Evolutionary conservation across 352 stramenopile genomes (phyloP), one percentile per base, ranked within the genome.

Genomic region (Globisporangium recalcitrans): DNA sequence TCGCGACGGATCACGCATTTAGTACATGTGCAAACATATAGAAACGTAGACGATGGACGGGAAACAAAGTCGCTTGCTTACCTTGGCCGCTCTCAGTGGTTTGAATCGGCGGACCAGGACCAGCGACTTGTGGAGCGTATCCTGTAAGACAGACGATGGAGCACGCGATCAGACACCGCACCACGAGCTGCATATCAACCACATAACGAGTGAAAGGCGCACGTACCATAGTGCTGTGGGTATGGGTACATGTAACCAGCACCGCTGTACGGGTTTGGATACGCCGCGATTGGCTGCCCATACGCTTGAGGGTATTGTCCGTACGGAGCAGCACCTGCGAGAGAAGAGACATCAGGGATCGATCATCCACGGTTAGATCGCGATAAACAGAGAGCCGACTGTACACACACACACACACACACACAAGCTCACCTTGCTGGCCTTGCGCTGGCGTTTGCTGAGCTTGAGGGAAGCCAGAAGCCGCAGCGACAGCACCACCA

Each of bases 1-100:
- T 71, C 29, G 69, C 72, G 65, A 77, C 69, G 36, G 26, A 52
- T 31, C 47, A 58, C 52, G 59, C 48, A 60, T 71, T 82, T 79
- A 76, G 69, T 74, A 47, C 69, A 84, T 62, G 64, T 59, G 36
- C 73, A 70, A 16, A 74, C 56, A 75, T 63, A 49, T 49, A 74
- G 36, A 27, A 36, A 22, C 29, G 32, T 19, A 53, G 27, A 42
- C 26, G 34, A 65, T 19, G n/a, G n/a, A n/a, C n/a, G n/a, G 34
- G 19, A 42, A 13, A 42, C 36, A 24, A 62, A 52, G 44, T 24
- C 47, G 24, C 24, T 32, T 24, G 31, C 74, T 65, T 71, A 95
- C 86, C 86, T 92, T 95, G 86, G 51, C 86, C 86, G 31, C 82
- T 92, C 65, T 95, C 86, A 52, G 86, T 93, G 29, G 84, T 95